A percentile compares a stretch with the other conserved stretches of the same genome.
Evolutionary conservation across 345 rosid species (phyloP).

Genomic region (Corchorus olitorius): DNA sequence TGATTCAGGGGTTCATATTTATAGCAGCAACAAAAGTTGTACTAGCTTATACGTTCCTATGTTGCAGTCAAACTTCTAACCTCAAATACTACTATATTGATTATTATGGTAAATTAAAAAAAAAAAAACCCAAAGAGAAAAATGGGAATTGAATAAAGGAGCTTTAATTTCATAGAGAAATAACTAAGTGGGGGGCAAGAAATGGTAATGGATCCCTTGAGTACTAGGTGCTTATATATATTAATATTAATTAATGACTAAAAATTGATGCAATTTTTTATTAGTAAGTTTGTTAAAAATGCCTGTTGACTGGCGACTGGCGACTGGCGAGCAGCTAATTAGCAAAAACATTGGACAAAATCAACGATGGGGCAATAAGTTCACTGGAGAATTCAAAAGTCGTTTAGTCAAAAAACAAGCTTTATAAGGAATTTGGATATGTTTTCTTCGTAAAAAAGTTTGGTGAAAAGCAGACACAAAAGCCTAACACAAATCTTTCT

Average conservation of each 20-base stretch:
- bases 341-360: background rate
- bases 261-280: background rate
- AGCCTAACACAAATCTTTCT: slow-evolving; percentile 3
- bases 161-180: slow-evolving; percentile 24
- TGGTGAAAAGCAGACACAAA: slow-evolving; percentile 13
- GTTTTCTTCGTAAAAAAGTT: background rate
- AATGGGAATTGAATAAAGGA: background rate
- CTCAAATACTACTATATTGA: background rate
- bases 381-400: slow-evolving; percentile 17
- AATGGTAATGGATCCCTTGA: slow-evolving; percentile 25
- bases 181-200: slow-evolving; percentile 23
- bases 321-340: background rate
- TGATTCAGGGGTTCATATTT: background rate
- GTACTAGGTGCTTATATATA: background rate
- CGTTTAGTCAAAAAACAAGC: background rate
- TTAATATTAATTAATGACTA: too few relatives aligned
- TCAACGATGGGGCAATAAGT: background rate
- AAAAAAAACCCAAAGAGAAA: background rate
- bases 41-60: background rate
- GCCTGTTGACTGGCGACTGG: background rate
- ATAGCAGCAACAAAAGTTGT: background rate
- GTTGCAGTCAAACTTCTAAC: background rate
- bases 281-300: background rate
- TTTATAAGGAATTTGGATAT: background rate
- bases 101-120: background rate